phyloP scores from a whole-genome alignment of 2,329 filamentous ascomycete species.

The Ophiostoma sp. region DNA sequence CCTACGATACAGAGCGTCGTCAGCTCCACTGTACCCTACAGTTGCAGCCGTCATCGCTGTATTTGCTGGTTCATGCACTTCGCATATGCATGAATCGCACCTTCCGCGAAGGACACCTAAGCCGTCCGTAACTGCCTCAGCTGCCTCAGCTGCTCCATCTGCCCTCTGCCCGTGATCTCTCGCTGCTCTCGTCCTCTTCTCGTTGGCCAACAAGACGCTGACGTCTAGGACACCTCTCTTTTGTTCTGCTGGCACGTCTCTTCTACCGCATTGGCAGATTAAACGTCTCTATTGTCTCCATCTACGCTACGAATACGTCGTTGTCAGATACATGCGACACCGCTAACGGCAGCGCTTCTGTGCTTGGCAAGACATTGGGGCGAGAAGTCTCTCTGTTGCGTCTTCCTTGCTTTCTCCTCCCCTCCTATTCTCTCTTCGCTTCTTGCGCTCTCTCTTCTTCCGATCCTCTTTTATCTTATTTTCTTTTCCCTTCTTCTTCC shows the following conservation, averaged over 20 bases:
- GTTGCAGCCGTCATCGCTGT: too few relatives aligned
- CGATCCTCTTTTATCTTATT: background rate
- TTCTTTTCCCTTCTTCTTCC: background rate
- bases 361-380: background rate
- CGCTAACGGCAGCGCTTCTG: slow-evolving; percentile 9
- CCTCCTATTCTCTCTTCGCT: background rate
- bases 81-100: slow-evolving; percentile 9
- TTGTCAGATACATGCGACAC: background rate
- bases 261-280: background rate
- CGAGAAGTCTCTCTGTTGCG: slow-evolving; percentile 5
- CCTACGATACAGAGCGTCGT: background rate
- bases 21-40: too few relatives aligned
- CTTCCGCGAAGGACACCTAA: slow-evolving; percentile 20
- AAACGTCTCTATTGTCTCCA: background rate
- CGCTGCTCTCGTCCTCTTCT: background rate
- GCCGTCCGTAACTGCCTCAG: background rate
- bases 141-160: background rate
- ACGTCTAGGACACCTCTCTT: background rate
- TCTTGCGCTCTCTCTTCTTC: background rate
- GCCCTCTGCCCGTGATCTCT: too few relatives aligned
- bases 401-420: slow-evolving; percentile 2
- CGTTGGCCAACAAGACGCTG: background rate
- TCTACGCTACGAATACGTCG: background rate
- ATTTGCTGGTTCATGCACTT: too few relatives aligned
- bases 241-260: background rate